A percentile compares a stretch with the other conserved stretches of the same genome.
Evolutionary conservation across 164 flowering plant genomes (phyloP).

Genomic region (Saururus chinensis): DNA sequence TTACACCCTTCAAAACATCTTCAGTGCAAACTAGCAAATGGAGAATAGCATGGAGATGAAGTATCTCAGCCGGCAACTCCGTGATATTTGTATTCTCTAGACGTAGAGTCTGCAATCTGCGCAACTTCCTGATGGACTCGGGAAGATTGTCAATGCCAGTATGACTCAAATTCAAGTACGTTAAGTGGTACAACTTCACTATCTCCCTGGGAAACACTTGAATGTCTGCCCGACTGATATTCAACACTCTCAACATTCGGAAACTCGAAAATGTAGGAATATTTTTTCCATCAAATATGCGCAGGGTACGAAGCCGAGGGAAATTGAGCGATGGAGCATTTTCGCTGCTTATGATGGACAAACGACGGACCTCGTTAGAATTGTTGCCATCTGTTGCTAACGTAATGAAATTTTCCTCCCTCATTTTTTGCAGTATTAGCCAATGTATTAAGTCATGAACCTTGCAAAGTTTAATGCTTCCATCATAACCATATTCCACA

Average conservation of each 20-base stretch:
- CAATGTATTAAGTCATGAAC: not conserved
- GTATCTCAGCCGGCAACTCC: too few species aligned
- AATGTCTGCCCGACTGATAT: not conserved
- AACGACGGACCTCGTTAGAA: not conserved
- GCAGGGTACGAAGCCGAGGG: not conserved
- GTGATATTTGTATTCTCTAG: too few species aligned
- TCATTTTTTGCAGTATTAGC: not conserved
- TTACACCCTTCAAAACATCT: too few species aligned
- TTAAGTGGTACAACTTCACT: not conserved
- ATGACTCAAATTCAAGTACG: not conserved
- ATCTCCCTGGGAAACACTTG: not conserved
- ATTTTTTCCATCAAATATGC: not conserved
- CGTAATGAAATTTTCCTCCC: not conserved
- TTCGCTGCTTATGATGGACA: not conserved
- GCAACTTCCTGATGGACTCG: too few species aligned
- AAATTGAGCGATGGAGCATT: not conserved
- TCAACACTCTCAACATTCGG: not conserved
- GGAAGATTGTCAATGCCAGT: too few species aligned
- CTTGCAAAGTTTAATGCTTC: not conserved
- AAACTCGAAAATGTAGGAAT: not conserved
- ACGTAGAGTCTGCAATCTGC: too few species aligned
- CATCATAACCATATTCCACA: not conserved
- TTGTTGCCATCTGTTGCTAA: not conserved
- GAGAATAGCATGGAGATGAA: too few species aligned
- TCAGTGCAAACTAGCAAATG: too few species aligned